Conservation (phyloP, 345 rosid species). For the Arabidopsis arenosa region DNA sequence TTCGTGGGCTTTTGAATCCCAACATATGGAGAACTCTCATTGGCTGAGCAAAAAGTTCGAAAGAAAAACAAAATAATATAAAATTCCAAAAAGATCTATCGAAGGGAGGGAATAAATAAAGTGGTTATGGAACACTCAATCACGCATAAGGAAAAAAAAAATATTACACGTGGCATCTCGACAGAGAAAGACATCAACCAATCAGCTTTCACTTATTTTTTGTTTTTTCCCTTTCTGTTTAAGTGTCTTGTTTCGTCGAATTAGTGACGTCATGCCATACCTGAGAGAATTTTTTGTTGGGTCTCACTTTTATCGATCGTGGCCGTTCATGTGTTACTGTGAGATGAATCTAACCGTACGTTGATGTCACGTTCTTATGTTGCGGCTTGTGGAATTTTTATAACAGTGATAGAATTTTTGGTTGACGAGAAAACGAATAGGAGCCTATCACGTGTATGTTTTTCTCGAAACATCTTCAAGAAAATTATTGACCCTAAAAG, state of each 20-base stretch:
- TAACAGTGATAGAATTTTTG: constrained; percentile 25
- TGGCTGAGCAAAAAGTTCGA: constrained; percentile 30
- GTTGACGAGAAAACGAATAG: constrained; percentile 29
- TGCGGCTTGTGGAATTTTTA: not conserved
- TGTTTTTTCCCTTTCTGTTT: constrained; percentile 17
- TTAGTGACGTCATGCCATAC: constrained; percentile 38
- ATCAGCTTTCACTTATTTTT: constrained; percentile 36
- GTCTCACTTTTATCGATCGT: constrained; percentile 15
- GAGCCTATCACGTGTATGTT: constrained; percentile 42
- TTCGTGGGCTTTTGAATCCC: constrained; percentile 43
- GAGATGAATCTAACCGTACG: constrained; percentile 32
- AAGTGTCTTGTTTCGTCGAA: not conserved
- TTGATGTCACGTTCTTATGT: constrained; percentile 29
- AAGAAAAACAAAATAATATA: constrained; percentile 9
- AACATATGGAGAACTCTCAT: constrained; percentile 39
- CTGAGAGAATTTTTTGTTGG: not conserved
- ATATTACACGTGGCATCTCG: constrained; percentile 30
- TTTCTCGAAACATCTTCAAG: constrained; percentile 28
- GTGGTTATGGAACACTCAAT: constrained; percentile 42
- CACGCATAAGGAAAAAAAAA: not conserved
- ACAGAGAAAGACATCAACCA: constrained; percentile 32
- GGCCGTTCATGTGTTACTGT: not conserved
- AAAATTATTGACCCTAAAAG: constrained; percentile 1
- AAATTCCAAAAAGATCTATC: constrained; percentile 37
- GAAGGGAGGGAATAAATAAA: constrained; percentile 44